Base-by-base conservation (phyloP, 352 stramenopile species). In the Phytopythium vexans region DNA sequence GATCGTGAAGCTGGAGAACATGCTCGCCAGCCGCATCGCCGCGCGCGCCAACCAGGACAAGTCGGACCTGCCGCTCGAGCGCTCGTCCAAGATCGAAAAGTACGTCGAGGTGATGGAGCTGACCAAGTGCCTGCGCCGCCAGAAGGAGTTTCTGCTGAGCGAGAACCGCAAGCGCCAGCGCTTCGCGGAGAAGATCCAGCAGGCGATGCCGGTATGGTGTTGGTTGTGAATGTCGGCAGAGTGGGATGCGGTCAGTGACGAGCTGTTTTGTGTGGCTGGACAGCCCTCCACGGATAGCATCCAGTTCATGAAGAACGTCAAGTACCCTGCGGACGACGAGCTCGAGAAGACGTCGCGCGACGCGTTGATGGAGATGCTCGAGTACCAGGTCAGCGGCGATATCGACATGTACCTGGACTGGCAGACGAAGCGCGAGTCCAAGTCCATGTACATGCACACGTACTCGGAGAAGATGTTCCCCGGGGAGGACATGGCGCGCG, bases 281-380 rank as follows among this genome's bases (percentile, higher is more conserved):
- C 47, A 92, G 77, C 82, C 80, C 8, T 89, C 82, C 8, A 93
- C 82, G 6, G 80, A 93, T 58, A 90, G 80, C 60, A 86, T 93
- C 46, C 82, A 93, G 66, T 91, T 93, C 62, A 89, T 93, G 79
- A 91, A 91, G 62, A 93, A 89, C 36, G 81, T 93, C 58, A 93
- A 91, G 63, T 89, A 80, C 52, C 82, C 82, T 16, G 45, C 74
- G 11, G 82, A 91, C 51, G 74, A 88, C 15, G 82, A 91, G 53
- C 78, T 93, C 34, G 70, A 89, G 48, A 91, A 90, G 61, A 82
- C 76, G 35, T 84, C 80, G 8, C 72, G 79, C 43, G 79, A 86
- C 49, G 79, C 82, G 38, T 87, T 89, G 49, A 72, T 83, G 59
- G 76, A 90, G 68, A 93, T 93, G 82, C 72, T 82, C 51, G 75